phyloP scores from a whole-genome alignment of 75 land plant species.

The Cunninghamia lanceolata region DNA sequence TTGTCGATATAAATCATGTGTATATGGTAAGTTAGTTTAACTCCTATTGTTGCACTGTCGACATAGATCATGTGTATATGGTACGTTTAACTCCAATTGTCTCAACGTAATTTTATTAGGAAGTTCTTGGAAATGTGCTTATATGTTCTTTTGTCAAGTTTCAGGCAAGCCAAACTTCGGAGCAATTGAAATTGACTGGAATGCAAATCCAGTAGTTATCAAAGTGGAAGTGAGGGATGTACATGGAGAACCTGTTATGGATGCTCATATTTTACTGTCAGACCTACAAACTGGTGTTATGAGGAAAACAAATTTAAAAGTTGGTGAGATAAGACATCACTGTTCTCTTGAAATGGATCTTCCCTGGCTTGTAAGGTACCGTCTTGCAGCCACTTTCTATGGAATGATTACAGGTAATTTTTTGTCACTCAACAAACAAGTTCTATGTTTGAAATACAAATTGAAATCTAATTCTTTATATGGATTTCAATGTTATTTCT shows the following conservation, averaged over 20 bases:
- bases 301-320: not conserved
- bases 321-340: slow-evolving; percentile 33
- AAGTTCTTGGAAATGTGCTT: not conserved
- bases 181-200: slow-evolving; percentile 75
- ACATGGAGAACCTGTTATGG: slow-evolving; percentile 48
- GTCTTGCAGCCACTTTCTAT: slow-evolving; percentile 41
- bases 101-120: not conserved
- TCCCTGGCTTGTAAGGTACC: slow-evolving; percentile 60
- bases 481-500: not conserved
- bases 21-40: slow-evolving; percentile 56
- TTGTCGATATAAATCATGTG: slow-evolving; percentile 70
- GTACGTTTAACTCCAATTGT: slow-evolving; percentile 23
- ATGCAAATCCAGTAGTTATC: slow-evolving; percentile 49
- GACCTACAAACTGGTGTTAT: slow-evolving; percentile 37
- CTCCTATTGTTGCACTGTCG: slow-evolving; percentile 27
- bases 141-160: slow-evolving; percentile 12
- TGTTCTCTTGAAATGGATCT: slow-evolving; percentile 64
- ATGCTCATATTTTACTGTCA: slow-evolving; percentile 38
- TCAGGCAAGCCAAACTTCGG: slow-evolving; percentile 84
- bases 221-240: slow-evolving; percentile 56
- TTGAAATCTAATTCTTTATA: not conserved
- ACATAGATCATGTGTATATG: slow-evolving; percentile 74
- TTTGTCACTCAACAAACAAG: not conserved
- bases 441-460: not conserved
- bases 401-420: slow-evolving; percentile 36